Evolutionary conservation across 192 early-diverging fungal species (phyloP).

Genomic region (Backusella morwellensis): DNA sequence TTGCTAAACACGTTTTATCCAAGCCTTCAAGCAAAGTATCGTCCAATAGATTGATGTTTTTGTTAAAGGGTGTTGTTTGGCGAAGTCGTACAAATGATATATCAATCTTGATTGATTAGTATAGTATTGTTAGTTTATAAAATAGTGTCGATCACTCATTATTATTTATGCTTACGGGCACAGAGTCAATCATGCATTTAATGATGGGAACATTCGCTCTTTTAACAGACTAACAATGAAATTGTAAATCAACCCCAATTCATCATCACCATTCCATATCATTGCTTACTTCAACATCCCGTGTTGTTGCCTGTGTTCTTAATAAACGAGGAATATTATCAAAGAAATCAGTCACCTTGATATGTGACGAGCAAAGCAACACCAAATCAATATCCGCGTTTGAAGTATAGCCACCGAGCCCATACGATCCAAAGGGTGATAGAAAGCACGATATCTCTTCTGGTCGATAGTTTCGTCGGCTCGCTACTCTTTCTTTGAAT

Average conservation of each 20-base stretch:
- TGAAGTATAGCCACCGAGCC: slow-evolving; percentile 12
- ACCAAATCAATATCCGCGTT: slow-evolving; percentile 26
- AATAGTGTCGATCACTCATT: background rate
- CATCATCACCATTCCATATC: background rate
- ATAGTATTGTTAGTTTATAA: background rate
- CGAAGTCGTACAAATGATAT: slow-evolving; percentile 33
- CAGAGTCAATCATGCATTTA: slow-evolving; percentile 23
- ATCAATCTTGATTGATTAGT: slow-evolving; percentile 14
- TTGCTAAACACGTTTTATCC: slow-evolving; percentile 15
- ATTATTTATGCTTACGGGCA: background rate
- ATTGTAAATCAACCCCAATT: background rate
- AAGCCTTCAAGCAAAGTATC: slow-evolving; percentile 16
- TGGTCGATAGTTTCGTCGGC: background rate
- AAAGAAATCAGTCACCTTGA: background rate
- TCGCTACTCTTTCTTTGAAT: background rate
- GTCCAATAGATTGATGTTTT: slow-evolving; percentile 25
- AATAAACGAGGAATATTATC: background rate
- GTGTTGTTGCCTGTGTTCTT: background rate
- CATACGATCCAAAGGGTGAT: slow-evolving; percentile 28
- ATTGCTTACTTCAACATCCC: slow-evolving; percentile 1
- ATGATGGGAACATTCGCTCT: slow-evolving; percentile 30
- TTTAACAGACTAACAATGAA: slow-evolving; percentile 4
- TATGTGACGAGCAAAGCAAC: background rate
- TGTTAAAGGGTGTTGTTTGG: background rate
- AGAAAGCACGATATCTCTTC: slow-evolving; percentile 11